phyloP scores from a whole-genome alignment of 2,329 filamentous ascomycete genomes.

The Fusarium sp. region DNA sequence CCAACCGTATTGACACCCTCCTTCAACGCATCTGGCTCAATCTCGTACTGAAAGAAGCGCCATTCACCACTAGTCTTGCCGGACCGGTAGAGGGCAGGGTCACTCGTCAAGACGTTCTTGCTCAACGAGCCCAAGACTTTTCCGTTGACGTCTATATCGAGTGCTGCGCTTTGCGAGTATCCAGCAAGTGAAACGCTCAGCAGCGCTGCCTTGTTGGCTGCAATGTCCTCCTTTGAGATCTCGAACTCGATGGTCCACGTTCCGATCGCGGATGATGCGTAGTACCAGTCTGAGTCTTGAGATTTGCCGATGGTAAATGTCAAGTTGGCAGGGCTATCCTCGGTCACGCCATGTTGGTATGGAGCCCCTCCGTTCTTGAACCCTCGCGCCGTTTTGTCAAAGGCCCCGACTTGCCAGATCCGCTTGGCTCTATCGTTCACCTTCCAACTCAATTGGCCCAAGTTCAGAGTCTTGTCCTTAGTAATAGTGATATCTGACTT shows the following conservation, averaged over 20 bases:
- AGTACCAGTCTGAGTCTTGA: constrained; percentile 20
- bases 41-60: constrained; percentile 20
- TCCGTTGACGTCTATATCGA: constrained; percentile 14
- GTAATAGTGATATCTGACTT: constrained; percentile 7
- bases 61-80: constrained; percentile 20
- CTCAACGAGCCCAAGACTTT: constrained; percentile 10
- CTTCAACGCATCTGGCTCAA: constrained; percentile 2
- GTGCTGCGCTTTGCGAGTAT: constrained; percentile 18
- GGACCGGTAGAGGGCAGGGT: constrained; percentile 16
- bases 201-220: constrained; percentile 5
- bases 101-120: constrained; percentile 9
- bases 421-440: constrained; percentile 8
- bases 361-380: constrained; percentile 21
- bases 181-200: constrained; percentile 17
- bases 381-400: constrained; percentile 21
- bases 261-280: constrained; percentile 16
- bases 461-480: constrained; percentile 15
- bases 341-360: constrained; percentile 19
- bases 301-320: constrained; percentile 19
- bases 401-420: constrained; percentile 22
- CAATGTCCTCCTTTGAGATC: constrained; percentile 8
- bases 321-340: constrained; percentile 20
- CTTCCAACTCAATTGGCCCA: constrained; percentile 12
- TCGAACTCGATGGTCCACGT: constrained; percentile 22
- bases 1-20: constrained; percentile 13